These are phyloP conservation scores for Colletotrichum sp. DNA, from an alignment of 2,329 filamentous ascomycete species.

Conservation along the genomic window DNA sequence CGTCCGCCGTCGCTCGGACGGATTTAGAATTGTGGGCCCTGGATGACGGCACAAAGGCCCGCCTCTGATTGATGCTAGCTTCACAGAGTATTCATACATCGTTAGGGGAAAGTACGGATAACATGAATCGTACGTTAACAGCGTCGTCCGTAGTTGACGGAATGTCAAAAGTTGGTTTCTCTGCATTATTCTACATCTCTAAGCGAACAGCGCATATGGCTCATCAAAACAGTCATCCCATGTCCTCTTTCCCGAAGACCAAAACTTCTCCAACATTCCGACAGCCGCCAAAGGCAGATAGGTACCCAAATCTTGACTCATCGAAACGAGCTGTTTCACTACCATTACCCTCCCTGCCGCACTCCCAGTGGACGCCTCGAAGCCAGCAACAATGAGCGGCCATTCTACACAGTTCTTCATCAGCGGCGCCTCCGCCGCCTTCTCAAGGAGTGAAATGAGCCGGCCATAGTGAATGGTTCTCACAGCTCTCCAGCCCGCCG, in stretches of 20 bases:
- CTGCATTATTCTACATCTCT: background rate
- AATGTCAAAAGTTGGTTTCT: too few species aligned
- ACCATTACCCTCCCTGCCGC: background rate
- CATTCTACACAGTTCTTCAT: background rate
- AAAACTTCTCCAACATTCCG: background rate
- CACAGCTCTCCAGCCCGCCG: constrained; percentile 4
- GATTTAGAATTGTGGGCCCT: background rate
- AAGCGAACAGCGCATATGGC: background rate
- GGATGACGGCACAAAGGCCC: too few species aligned
- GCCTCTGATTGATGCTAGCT: too few species aligned
- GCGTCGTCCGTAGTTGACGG: too few species aligned
- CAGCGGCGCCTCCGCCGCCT: background rate
- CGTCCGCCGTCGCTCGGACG: background rate
- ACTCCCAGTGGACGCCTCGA: background rate
- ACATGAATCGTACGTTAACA: too few species aligned
- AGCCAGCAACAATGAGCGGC: constrained; percentile 4
- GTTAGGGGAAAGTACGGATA: too few species aligned
- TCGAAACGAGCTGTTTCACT: background rate
- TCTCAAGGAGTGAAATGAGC: constrained; percentile 23
- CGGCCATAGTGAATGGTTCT: constrained; percentile 9
- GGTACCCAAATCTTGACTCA: background rate
- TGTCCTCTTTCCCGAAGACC: background rate
- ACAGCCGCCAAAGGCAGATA: background rate
- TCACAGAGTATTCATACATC: too few species aligned
- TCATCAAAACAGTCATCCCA: constrained; percentile 16